A percentile compares a stretch with the other conserved stretches of the same genome.
These are phyloP conservation scores for Turnera subulata DNA, from an alignment of 345 rosid genomes.

Conservation along the genomic window DNA sequence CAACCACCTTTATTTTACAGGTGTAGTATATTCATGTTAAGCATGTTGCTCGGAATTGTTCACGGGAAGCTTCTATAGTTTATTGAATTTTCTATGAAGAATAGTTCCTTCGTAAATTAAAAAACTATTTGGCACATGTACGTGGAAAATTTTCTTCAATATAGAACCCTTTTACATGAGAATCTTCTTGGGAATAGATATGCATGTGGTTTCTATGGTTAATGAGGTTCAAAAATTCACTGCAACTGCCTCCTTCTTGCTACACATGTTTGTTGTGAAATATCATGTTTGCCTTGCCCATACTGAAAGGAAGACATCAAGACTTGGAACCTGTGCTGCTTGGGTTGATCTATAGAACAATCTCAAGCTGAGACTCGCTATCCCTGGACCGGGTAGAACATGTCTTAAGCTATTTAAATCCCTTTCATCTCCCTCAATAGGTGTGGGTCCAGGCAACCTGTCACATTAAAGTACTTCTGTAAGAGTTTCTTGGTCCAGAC, in stretches of 20 bases:
- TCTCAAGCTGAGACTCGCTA: too few relatives aligned
- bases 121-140: not conserved
- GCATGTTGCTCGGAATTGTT: slow-evolving; percentile 1
- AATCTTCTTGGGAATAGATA: not conserved
- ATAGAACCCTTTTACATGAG: too few relatives aligned
- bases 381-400: too few relatives aligned
- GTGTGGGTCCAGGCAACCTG: too few relatives aligned
- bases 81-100: not conserved
- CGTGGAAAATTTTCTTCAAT: too few relatives aligned
- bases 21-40: slow-evolving; percentile 26
- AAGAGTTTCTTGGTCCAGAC: too few relatives aligned
- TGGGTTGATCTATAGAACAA: too few relatives aligned
- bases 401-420: too few relatives aligned
- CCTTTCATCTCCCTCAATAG: too few relatives aligned
- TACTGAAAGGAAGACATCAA: too few relatives aligned
- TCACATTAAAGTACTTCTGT: too few relatives aligned
- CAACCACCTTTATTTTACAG: slow-evolving; percentile 70
- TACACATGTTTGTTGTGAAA: not conserved
- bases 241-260: not conserved
- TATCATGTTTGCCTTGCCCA: not conserved
- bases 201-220: not conserved
- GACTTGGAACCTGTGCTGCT: too few relatives aligned
- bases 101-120: not conserved
- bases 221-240: not conserved
- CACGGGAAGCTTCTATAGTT: not conserved